Percentiles rank a stretch among this genome's conserved stretches.
Conservation (phyloP, 2,329 filamentous ascomycete genomes). For the Exophiala sp. region DNA sequence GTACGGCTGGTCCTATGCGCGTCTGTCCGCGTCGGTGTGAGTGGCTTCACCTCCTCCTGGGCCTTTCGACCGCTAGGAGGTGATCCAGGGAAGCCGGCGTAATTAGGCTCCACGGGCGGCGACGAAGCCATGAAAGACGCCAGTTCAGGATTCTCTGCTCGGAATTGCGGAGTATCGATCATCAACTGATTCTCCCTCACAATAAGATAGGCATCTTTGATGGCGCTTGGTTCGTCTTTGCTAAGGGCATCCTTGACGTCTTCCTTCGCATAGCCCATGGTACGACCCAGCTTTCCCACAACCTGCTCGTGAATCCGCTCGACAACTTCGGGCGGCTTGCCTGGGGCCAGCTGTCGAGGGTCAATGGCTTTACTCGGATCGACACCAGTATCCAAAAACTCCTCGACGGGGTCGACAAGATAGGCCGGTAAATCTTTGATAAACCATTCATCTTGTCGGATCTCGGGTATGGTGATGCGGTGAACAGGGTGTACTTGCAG, state of each 20-base stretch:
- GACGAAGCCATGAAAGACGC: slow-evolving; percentile 53
- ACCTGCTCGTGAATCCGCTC: slow-evolving; percentile 89
- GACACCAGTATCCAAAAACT: slow-evolving; percentile 89
- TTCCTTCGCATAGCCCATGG: slow-evolving; percentile 92
- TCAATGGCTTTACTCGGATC: slow-evolving; percentile 89
- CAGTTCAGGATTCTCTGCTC: slow-evolving; percentile 40
- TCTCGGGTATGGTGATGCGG: slow-evolving; percentile 88
- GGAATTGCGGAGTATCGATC: slow-evolving; percentile 53
- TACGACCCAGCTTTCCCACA: slow-evolving; percentile 91
- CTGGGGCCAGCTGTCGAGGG: slow-evolving; percentile 71
- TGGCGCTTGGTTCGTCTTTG: slow-evolving; percentile 88
- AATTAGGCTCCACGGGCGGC: slow-evolving; percentile 43
- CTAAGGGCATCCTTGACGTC: slow-evolving; percentile 93
- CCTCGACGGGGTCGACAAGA: slow-evolving; percentile 77
- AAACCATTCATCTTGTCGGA: slow-evolving; percentile 92
- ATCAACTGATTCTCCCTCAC: slow-evolving; percentile 97
- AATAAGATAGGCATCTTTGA: slow-evolving; percentile 98
- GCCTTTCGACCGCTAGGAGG: slow-evolving; percentile 10
- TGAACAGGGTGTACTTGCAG: slow-evolving; percentile 83
- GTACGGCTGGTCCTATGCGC: slow-evolving; percentile 24
- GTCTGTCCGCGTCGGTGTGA: slow-evolving; percentile 21
- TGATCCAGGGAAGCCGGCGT: slow-evolving; percentile 29
- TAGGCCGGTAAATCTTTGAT: slow-evolving; percentile 78
- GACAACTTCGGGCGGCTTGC: slow-evolving; percentile 70
- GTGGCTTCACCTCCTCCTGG: slow-evolving; percentile 24